phyloP scores from a whole-genome alignment of 257 asterid genomes.

The Datura wrightii region DNA sequence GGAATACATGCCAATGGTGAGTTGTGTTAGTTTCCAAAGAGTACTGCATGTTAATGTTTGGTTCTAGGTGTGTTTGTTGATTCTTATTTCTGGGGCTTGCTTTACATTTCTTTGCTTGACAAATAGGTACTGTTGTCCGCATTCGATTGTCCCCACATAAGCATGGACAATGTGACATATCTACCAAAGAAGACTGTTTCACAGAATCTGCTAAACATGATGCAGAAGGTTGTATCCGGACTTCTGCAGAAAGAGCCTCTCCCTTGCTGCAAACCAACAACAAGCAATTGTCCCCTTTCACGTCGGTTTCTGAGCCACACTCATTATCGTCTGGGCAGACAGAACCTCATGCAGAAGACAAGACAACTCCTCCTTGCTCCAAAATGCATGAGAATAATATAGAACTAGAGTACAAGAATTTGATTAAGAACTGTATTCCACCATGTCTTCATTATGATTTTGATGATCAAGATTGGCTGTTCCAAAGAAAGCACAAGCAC shows the following conservation, averaged over 20 bases:
- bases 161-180: not conserved
- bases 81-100: not conserved
- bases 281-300: not conserved
- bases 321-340: not conserved
- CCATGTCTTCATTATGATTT: constrained; percentile 23
- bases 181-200: constrained; percentile 1
- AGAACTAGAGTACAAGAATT: constrained; percentile 40
- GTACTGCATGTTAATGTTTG: not conserved
- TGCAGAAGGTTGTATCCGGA: not conserved
- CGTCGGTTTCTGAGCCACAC: not conserved
- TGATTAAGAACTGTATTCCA: constrained; percentile 55
- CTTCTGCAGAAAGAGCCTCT: not conserved
- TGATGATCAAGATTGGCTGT: constrained; percentile 68
- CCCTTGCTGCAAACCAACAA: not conserved
- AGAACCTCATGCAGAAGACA: constrained; percentile 14
- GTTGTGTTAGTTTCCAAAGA: not conserved
- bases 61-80: not conserved
- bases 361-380: constrained; percentile 33
- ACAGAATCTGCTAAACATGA: not conserved
- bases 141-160: not conserved
- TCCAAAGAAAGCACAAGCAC: constrained; percentile 17
- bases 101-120: not conserved
- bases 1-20: constrained; percentile 48
- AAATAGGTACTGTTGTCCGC: not conserved
- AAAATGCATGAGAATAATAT: constrained; percentile 36